Base-by-base conservation (phyloP, 2,329 filamentous ascomycete species). In the Aspergillus hortae region DNA sequence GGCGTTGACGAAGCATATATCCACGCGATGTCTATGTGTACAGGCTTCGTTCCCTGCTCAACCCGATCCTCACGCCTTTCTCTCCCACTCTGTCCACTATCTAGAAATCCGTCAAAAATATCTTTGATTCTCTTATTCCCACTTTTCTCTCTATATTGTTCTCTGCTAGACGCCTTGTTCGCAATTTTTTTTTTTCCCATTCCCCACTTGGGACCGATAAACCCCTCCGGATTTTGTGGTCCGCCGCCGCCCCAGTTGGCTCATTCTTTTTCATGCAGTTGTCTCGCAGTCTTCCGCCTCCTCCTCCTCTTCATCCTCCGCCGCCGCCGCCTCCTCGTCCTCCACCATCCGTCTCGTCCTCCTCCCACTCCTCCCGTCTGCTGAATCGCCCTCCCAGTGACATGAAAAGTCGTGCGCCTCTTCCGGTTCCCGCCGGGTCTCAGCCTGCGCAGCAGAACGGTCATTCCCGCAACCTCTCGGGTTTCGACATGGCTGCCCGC, bases 401-500 rank as follows among this genome's bases (percentile, higher is more conserved):
- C 50, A 72, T 71, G 68, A 72, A 71, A 71, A 69, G 63, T 58
- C 71, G 70, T 46, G 63, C 69, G 48, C 68, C 71, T 59, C 67
- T 73, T 42, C 67, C 70, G 42, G 69, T 71, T 36, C 64, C 71
- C 42, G 67, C 70, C 47, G 70, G 61, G 38, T 50, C 61, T 21
- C 62, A 61, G 45, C 48, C 58, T 49, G 56, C 63, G 38, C 69
- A 70, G 56, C 69, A 70, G 56, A 74, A 74, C 61, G 72, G 72
- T 43, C 72, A 74, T 62, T 62, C 69, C 56, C 72, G 73, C 62
- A 74, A 68, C 58, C 61, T 61, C 33, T 73, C 71, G 25, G 69
- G 64, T 48, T 73, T 74, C 56, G 74, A 76, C 53, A 71, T 77
- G 69, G 70, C 69, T 51, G 64, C 71, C 53, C 73, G 74, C 63